Evolutionary conservation across 2,329 filamentous ascomycete species (phyloP).

Genomic region (Teratosphaeria epicoccoides): DNA sequence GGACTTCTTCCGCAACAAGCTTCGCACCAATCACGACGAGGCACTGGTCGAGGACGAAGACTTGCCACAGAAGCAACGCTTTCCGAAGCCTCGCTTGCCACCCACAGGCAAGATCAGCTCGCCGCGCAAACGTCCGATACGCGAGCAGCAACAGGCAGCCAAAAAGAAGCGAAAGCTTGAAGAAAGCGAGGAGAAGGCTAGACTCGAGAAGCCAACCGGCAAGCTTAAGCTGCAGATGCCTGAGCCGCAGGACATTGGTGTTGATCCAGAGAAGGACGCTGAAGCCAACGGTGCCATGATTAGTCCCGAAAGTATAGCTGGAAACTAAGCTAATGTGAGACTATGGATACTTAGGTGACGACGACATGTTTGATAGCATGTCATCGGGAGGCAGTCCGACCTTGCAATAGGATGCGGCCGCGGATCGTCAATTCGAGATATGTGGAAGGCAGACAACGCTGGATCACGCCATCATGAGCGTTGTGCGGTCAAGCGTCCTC

Average conservation of each 20-base stretch:
- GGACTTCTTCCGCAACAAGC: conserved; percentile 81
- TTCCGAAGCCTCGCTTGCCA: conserved; percentile 49
- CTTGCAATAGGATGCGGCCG: no score
- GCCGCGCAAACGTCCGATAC: conserved; percentile 69
- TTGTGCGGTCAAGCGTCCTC: not conserved
- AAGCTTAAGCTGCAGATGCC: conserved; percentile 38
- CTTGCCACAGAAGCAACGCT: conserved; percentile 79
- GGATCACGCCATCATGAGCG: not conserved
- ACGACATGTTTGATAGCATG: not conserved
- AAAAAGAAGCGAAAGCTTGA: conserved; percentile 75
- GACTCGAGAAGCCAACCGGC: conserved; percentile 39
- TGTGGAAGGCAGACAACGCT: not conserved
- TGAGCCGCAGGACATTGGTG: conserved; percentile 33
- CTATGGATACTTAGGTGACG: not conserved
- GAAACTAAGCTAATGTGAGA: conserved; percentile 3
- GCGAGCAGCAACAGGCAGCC: conserved; percentile 71
- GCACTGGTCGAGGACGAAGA: conserved; percentile 90
- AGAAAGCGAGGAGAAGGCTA: conserved; percentile 25
- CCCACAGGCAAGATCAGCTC: conserved; percentile 79
- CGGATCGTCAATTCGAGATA: no score
- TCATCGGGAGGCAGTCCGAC: no score
- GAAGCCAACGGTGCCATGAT: conserved; percentile 62
- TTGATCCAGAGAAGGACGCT: conserved; percentile 51
- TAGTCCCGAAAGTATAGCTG: conserved; percentile 63
- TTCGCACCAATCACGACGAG: conserved; percentile 73